These are phyloP conservation scores for Debaryomyces tyrocola DNA, from an alignment of 805 yeast genomes.

Conservation along the genomic window DNA sequence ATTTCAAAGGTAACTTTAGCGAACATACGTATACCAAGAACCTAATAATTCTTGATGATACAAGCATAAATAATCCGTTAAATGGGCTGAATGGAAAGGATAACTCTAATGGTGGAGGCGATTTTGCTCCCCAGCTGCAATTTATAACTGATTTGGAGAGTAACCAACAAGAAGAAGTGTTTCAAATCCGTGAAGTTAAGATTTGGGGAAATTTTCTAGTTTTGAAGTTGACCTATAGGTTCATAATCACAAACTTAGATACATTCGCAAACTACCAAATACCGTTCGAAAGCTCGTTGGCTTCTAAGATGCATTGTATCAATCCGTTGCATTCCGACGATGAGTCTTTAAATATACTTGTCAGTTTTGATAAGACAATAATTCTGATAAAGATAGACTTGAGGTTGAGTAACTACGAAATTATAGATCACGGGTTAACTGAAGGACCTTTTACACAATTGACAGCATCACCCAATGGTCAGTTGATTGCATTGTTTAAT, in stretches of 20 bases:
- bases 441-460: conserved; percentile 50
- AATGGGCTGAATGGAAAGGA: neutral
- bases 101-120: neutral
- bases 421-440: conserved; percentile 38
- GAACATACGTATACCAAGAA: conserved; percentile 40
- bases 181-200: conserved; percentile 20
- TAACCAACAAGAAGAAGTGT: conserved; percentile 28
- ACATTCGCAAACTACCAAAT: conserved; percentile 40
- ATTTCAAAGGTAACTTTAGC: conserved; percentile 65
- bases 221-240: conserved; percentile 36
- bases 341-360: conserved; percentile 17
- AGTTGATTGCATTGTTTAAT: conserved; percentile 52
- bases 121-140: neutral
- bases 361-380: conserved; percentile 29
- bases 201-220: conserved; percentile 47
- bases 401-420: conserved; percentile 18
- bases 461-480: conserved; percentile 52
- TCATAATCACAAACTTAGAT: conserved; percentile 37
- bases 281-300: conserved; percentile 23
- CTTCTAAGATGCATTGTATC: conserved; percentile 21
- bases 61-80: neutral
- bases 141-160: conserved; percentile 34
- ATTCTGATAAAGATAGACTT: conserved; percentile 25
- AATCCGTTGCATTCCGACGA: conserved; percentile 10
- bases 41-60: conserved; percentile 15